Percentiles rank a stretch among this genome's conserved stretches.
Evolutionary conservation across 345 rosid species (phyloP).

Genomic region (Eucalyptus globulus): DNA sequence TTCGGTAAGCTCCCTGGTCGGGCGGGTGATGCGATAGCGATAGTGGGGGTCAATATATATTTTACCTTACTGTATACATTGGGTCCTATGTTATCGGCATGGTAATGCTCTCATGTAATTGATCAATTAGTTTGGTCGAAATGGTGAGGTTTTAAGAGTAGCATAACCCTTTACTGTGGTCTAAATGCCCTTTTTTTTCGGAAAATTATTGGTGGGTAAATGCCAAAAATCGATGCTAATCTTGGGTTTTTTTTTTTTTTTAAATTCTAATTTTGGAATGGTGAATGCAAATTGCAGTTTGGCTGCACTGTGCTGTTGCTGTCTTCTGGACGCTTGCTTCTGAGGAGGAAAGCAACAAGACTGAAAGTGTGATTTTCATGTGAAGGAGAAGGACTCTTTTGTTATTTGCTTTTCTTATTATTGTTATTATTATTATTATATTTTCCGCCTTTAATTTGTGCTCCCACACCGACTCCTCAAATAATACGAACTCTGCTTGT

Average conservation of each 20-base stretch:
- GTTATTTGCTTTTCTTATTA: neutral
- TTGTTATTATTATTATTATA: no score
- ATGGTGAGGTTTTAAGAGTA: accelerated
- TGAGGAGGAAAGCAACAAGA: neutral
- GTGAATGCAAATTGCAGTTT: conserved; percentile 4
- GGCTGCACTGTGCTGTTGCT: conserved; percentile 16
- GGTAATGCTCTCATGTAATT: neutral
- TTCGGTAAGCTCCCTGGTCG: neutral
- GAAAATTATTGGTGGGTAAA: neutral
- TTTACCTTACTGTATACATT: neutral
- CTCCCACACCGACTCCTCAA: neutral
- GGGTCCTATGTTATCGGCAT: neutral
- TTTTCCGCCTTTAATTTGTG: neutral
- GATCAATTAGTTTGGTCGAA: accelerated
- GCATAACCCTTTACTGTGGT: neutral
- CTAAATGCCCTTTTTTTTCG: neutral
- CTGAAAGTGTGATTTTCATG: neutral
- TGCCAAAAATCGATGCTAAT: neutral
- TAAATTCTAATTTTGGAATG: neutral
- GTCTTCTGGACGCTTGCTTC: conserved; percentile 10
- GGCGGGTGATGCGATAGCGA: accelerated
- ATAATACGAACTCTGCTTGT: neutral
- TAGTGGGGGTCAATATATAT: neutral
- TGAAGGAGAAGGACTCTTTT: neutral
- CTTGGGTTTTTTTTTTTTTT: neutral